Percentiles rank a stretch among this genome's conserved stretches.
Evolutionary conservation across 2,329 filamentous ascomycete species (phyloP).

Genomic region (Endothia cerciana): DNA sequence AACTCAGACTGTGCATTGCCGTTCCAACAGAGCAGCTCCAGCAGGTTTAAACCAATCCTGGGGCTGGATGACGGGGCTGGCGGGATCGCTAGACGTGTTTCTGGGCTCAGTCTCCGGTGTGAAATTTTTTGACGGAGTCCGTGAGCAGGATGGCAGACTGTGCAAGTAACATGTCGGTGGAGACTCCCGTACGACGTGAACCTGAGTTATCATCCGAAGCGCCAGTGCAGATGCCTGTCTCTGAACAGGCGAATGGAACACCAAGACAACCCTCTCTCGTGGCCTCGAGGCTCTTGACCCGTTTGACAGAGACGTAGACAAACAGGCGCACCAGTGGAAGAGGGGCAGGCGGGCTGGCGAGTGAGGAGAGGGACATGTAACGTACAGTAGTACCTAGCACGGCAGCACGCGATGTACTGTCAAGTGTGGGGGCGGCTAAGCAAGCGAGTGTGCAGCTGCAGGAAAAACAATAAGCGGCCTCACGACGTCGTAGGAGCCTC

Average conservation of each 20-base stretch:
- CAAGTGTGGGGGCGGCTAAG: conserved; percentile 32
- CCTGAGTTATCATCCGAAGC: conserved; percentile 27
- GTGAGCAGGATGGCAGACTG: conserved; percentile 30
- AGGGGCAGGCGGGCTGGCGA: conserved; percentile 15
- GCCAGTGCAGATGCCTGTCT: conserved; percentile 26
- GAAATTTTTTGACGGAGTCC: conserved; percentile 30
- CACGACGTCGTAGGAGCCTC: conserved; percentile 10
- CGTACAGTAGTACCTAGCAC: conserved; percentile 9
- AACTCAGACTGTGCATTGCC: conserved; percentile 28
- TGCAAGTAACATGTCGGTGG: conserved; percentile 23
- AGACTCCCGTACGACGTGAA: conserved; percentile 21
- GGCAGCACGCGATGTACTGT: conserved; percentile 19
- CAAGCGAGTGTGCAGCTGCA: conserved; percentile 27
- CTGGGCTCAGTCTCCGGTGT: conserved; percentile 25
- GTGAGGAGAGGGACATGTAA: conserved; percentile 4
- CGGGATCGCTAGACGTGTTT: conserved; percentile 29
- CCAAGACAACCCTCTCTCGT: not conserved
- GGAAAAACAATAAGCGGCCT: conserved; percentile 21
- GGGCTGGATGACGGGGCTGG: conserved; percentile 26
- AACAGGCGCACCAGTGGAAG: conserved; percentile 17
- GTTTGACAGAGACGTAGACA: conserved; percentile 23
- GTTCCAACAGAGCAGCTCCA: conserved; percentile 31
- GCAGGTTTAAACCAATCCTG: conserved; percentile 28
- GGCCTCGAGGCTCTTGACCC: conserved; percentile 18
- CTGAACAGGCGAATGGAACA: conserved; percentile 25